phyloP scores from a whole-genome alignment of 306 rosid genomes.

The Prunus mongolica region DNA sequence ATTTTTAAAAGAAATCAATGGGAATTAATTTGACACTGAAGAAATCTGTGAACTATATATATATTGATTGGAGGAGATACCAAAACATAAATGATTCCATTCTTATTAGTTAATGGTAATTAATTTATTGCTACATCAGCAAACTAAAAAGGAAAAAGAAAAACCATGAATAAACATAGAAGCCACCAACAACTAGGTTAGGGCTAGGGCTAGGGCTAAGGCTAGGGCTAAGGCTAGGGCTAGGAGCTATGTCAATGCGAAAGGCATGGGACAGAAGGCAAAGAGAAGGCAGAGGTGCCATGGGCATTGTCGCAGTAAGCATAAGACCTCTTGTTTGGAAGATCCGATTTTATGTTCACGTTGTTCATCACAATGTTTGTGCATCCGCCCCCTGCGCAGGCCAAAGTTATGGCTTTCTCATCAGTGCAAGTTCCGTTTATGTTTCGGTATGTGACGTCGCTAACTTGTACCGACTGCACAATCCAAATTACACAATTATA shows the following conservation, averaged over 20 bases:
- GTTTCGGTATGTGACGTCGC: not conserved
- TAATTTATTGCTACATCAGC: too few relatives aligned
- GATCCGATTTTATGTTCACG: not conserved
- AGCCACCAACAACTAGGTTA: not conserved
- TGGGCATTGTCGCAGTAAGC: constrained; percentile 2
- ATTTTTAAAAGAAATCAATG: too few relatives aligned
- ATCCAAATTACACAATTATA: too few relatives aligned
- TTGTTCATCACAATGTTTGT: not conserved
- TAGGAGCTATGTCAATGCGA: not conserved
- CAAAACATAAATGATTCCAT: too few relatives aligned
- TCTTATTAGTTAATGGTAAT: too few relatives aligned
- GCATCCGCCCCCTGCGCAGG: not conserved
- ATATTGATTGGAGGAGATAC: too few relatives aligned
- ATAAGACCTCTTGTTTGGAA: not conserved
- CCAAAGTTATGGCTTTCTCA: not conserved
- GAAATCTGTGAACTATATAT: too few relatives aligned
- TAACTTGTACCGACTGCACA: not conserved
- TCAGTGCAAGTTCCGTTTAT: not conserved
- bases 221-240: too few relatives aligned
- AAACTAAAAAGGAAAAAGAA: too few relatives aligned
- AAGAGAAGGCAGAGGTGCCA: not conserved
- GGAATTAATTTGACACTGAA: too few relatives aligned
- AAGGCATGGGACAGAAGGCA: not conserved
- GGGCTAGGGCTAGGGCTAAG: too few relatives aligned
- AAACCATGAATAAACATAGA: not conserved